Percentiles rank a stretch among this genome's conserved stretches.
phyloP scores from a whole-genome alignment of 208 protist genomes.

The Blechomonas ayalai region DNA sequence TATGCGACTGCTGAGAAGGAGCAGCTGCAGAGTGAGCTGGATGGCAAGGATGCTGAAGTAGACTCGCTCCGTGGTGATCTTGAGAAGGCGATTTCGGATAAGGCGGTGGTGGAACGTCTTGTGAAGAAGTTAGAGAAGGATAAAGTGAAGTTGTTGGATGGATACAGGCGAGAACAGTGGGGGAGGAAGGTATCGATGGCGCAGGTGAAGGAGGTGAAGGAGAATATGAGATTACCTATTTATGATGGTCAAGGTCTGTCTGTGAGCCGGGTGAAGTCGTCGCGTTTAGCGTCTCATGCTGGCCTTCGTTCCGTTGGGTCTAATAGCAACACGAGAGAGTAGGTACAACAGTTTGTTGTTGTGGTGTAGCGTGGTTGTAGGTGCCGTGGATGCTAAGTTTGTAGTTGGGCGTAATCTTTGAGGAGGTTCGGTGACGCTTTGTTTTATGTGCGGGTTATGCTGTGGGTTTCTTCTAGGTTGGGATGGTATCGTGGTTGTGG shows the following conservation, averaged over 20 bases:
- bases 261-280: too few relatives aligned
- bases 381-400: too few relatives aligned
- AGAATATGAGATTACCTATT: too few relatives aligned
- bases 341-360: too few relatives aligned
- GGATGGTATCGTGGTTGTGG: not conserved
- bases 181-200: conserved; percentile 6
- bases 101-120: not conserved
- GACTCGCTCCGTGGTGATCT: conserved; percentile 8
- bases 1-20: not conserved
- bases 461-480: not conserved
- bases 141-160: conserved; percentile 15
- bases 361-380: too few relatives aligned
- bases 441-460: not conserved
- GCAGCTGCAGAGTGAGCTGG: conserved; percentile 13
- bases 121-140: conserved; percentile 15
- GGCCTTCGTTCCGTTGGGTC: too few relatives aligned
- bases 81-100: conserved; percentile 9
- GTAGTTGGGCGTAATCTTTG: not conserved
- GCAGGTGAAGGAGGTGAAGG: conserved; percentile 7
- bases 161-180: conserved; percentile 16
- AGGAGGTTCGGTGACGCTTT: not conserved
- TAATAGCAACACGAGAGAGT: too few relatives aligned
- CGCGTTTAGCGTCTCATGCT: too few relatives aligned
- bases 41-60: conserved; percentile 11
- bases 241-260: too few relatives aligned